phyloP scores from a whole-genome alignment of 164 flowering plant species.

The Stephania cephalantha region DNA sequence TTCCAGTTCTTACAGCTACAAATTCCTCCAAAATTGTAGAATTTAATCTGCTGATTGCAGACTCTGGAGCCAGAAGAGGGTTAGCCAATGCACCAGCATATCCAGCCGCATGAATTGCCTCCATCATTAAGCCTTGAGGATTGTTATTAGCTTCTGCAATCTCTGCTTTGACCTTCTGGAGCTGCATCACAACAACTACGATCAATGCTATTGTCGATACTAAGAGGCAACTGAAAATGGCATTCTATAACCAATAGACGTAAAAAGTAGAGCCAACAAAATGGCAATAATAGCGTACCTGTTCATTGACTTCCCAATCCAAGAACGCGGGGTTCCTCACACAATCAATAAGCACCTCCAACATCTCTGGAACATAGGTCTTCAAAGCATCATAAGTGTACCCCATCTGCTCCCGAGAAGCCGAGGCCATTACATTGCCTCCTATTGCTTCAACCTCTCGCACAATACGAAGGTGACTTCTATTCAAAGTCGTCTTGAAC shows the following conservation, averaged over 20 bases:
- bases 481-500: slow-evolving; percentile 68
- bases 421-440: slow-evolving; percentile 62
- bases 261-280: background rate
- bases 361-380: slow-evolving; percentile 81
- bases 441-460: slow-evolving; percentile 96
- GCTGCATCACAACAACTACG: slow-evolving; percentile 31
- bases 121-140: slow-evolving; percentile 76
- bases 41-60: slow-evolving; percentile 50
- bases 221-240: background rate
- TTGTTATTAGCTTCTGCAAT: slow-evolving; percentile 58
- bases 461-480: slow-evolving; percentile 76
- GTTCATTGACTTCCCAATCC: slow-evolving; percentile 93
- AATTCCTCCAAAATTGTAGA: slow-evolving; percentile 63
- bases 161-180: slow-evolving; percentile 63
- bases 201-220: background rate
- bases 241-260: background rate
- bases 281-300: slow-evolving; percentile 36
- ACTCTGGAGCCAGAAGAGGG: slow-evolving; percentile 76
- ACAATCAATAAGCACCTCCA: slow-evolving; percentile 74
- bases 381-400: slow-evolving; percentile 82
- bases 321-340: slow-evolving; percentile 84
- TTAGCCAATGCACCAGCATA: slow-evolving; percentile 74
- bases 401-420: slow-evolving; percentile 85
- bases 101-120: slow-evolving; percentile 87
- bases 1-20: slow-evolving; percentile 47